phyloP scores from a whole-genome alignment of 768 basidiomycete genomes.

The Cyathus striatus region DNA sequence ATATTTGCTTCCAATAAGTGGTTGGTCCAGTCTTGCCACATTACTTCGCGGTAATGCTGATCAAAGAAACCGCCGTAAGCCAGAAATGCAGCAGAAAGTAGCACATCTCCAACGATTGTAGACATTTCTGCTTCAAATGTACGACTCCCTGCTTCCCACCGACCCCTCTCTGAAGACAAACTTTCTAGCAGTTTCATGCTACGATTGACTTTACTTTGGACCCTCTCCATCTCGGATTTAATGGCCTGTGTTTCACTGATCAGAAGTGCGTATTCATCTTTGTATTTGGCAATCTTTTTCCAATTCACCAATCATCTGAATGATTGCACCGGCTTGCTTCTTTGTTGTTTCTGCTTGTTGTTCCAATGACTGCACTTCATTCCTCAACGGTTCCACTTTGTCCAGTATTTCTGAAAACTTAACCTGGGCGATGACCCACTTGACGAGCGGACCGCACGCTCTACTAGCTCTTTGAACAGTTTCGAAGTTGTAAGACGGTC shows the following conservation, averaged over 20 bases:
- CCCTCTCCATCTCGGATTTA: conserved; percentile 96
- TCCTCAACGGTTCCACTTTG: conserved; percentile 91
- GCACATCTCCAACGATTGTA: conserved; percentile 95
- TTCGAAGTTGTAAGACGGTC: conserved; percentile 92
- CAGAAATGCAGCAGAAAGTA: conserved; percentile 93
- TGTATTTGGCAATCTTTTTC: conserved; percentile 92
- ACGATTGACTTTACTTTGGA: conserved; percentile 94
- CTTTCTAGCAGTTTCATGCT: conserved; percentile 94
- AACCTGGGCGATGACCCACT: conserved; percentile 97
- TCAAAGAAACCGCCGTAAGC: conserved; percentile 99
- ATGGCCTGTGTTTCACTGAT: conserved; percentile 97
- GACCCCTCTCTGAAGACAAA: conserved; percentile 87
- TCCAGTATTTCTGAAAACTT: conserved; percentile 96
- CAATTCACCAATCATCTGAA: conserved; percentile 87
- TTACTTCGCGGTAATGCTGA: conserved; percentile 93
- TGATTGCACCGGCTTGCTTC: conserved; percentile 85
- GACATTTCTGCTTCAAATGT: conserved; percentile 98
- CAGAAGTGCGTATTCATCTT: conserved; percentile 94
- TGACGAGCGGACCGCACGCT: conserved; percentile 96
- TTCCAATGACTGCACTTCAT: conserved; percentile 92
- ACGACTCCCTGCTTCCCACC: conserved; percentile 93
- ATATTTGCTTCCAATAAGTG: conserved; percentile 88
- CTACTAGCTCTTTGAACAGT: conserved; percentile 91
- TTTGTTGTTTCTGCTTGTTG: conserved; percentile 92
- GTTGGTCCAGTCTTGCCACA: conserved; percentile 94